Percentiles rank a stretch among this genome's conserved stretches.
Conservation (phyloP, 192 early-diverging fungal genomes). For the Umbelopsis ramanniana region DNA sequence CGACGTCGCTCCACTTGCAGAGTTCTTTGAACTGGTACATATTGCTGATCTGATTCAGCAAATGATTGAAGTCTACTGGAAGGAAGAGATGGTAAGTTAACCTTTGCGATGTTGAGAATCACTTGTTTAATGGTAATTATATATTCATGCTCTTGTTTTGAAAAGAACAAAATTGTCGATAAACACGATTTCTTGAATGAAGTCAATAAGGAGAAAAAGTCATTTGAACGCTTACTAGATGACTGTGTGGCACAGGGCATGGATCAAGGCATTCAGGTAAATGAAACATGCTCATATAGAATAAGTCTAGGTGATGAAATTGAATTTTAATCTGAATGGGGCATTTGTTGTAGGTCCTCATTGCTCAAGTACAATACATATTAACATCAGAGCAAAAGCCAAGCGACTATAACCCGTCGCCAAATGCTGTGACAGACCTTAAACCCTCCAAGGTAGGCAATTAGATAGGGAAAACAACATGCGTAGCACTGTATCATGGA, state of each 20-base stretch:
- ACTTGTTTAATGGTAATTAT: neutral
- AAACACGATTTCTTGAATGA: constrained; percentile 91
- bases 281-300: neutral
- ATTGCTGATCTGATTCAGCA: constrained; percentile 92
- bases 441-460: constrained; percentile 70
- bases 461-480: too few species aligned
- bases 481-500: neutral
- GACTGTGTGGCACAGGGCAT: constrained; percentile 91
- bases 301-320: neutral
- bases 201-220: constrained; percentile 90
- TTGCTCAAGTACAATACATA: constrained; percentile 85
- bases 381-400: constrained; percentile 70
- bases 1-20: constrained; percentile 65
- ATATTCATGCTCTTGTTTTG: neutral
- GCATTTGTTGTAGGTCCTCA: constrained; percentile 60
- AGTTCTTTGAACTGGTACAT: constrained; percentile 96
- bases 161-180: constrained; percentile 72
- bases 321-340: neutral
- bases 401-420: constrained; percentile 77
- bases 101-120: neutral
- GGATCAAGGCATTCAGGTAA: constrained; percentile 85
- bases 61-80: constrained; percentile 93
- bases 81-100: constrained; percentile 76
- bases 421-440: constrained; percentile 58
- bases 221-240: constrained; percentile 84